Conservation (phyloP, 2,329 filamentous ascomycete genomes). For the Hypoxylon sp. region DNA sequence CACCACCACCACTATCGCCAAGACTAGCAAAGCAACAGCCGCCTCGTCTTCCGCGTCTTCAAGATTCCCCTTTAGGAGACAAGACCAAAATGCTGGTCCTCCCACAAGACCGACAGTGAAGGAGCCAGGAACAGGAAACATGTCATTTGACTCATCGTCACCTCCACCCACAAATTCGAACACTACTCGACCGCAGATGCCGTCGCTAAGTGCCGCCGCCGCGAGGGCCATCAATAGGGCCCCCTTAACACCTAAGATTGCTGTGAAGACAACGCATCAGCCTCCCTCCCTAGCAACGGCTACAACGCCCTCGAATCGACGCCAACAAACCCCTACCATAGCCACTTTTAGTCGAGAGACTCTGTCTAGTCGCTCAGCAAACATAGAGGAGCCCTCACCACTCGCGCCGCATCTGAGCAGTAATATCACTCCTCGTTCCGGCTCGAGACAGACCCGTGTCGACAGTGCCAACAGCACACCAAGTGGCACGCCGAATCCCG, state of each 20-base stretch:
- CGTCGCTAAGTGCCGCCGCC: constrained; percentile 70
- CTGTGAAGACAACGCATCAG: constrained; percentile 50
- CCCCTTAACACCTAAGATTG: constrained; percentile 65
- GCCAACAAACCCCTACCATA: constrained; percentile 37
- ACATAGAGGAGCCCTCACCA: constrained; percentile 63
- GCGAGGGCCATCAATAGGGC: constrained; percentile 60
- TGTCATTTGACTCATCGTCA: constrained; percentile 56
- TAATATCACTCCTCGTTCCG: constrained; percentile 83
- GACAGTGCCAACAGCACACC: constrained; percentile 75
- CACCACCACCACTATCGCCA: constrained; percentile 30
- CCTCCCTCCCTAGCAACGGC: constrained; percentile 45
- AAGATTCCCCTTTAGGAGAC: constrained; percentile 40
- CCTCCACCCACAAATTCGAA: constrained; percentile 48
- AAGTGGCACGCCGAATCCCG: constrained; percentile 63
- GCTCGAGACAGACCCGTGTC: constrained; percentile 73
- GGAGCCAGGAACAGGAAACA: constrained; percentile 46
- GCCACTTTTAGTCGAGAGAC: constrained; percentile 47
- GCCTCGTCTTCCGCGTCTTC: constrained; percentile 21
- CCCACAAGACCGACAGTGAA: constrained; percentile 44
- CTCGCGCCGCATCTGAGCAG: constrained; percentile 65
- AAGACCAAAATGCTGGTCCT: constrained; percentile 52
- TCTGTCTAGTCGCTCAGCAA: constrained; percentile 34
- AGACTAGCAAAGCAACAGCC: constrained; percentile 31
- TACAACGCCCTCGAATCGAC: constrained; percentile 55
- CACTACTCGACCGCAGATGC: constrained; percentile 69